These are phyloP conservation scores for Talaromyces amestolkiae DNA, from an alignment of 2,329 filamentous ascomycete species.

Conservation along the genomic window DNA sequence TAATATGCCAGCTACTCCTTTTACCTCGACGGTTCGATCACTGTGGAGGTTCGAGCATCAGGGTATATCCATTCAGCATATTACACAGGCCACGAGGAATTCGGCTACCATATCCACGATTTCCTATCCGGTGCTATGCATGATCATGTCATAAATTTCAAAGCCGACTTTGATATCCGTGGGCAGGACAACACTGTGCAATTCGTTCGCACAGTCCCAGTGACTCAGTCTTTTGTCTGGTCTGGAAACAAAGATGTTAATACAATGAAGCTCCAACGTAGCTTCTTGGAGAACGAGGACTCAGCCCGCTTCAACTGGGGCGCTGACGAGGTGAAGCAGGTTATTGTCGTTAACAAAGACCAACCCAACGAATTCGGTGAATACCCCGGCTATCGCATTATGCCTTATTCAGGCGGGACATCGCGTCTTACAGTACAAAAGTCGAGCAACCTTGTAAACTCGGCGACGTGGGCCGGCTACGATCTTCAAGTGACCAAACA, in stretches of 20 bases:
- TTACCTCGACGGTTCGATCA: slow-evolving; percentile 6
- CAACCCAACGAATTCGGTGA: neutral
- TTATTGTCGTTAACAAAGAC: neutral
- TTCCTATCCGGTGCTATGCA: neutral
- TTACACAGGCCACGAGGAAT: neutral
- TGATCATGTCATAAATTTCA: neutral
- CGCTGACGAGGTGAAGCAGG: neutral
- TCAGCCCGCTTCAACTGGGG: neutral
- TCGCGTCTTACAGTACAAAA: neutral
- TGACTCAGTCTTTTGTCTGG: neutral
- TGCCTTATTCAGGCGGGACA: neutral
- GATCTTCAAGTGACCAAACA: slow-evolving; percentile 27
- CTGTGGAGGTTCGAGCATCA: slow-evolving; percentile 6
- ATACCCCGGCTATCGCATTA: neutral
- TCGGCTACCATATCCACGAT: neutral
- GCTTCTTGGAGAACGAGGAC: neutral
- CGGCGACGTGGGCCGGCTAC: neutral
- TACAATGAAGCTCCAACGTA: neutral
- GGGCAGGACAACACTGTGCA: neutral
- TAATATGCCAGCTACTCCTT: neutral
- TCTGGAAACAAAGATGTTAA: neutral
- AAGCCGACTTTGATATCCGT: neutral
- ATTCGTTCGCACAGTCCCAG: neutral
- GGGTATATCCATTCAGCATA: slow-evolving; percentile 8
- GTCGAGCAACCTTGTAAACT: neutral